Percentiles rank a stretch among this genome's conserved stretches.
Evolutionary conservation across 106 monocot genomes (phyloP).

Genomic region (Alisma plantagoaquatica): DNA sequence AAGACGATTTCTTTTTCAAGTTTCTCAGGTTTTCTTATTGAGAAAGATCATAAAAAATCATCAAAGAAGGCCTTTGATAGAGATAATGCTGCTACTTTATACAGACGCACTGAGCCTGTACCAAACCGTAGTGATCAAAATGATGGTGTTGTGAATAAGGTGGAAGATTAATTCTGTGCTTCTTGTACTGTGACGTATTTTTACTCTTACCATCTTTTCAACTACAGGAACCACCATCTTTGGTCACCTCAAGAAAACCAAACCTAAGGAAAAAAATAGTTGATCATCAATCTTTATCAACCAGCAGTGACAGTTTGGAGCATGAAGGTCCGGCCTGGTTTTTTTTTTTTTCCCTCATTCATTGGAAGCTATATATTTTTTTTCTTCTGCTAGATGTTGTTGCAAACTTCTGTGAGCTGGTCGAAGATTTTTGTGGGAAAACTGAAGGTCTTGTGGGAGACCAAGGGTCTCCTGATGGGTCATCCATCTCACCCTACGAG

Average conservation of each 20-base stretch:
- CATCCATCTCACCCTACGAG: constrained; percentile 51
- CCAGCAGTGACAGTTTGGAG: constrained; percentile 30
- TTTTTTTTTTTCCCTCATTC: neutral
- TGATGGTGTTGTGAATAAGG: too few species aligned
- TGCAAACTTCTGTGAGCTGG: constrained; percentile 50
- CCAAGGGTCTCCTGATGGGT: constrained; percentile 31
- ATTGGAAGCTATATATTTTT: neutral
- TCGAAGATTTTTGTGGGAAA: constrained; percentile 83
- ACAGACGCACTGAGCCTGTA: constrained; percentile 16
- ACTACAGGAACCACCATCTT: constrained; percentile 30
- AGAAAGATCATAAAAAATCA: constrained; percentile 27
- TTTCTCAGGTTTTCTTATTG: constrained; percentile 69
- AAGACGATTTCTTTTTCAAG: constrained; percentile 52
- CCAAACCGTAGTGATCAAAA: constrained; percentile 17
- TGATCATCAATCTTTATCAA: constrained; percentile 26
- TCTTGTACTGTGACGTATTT: too few species aligned
- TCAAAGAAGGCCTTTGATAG: constrained; percentile 33
- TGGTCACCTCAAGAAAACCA: constrained; percentile 46
- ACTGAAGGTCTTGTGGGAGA: constrained; percentile 51
- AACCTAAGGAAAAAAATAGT: constrained; percentile 76
- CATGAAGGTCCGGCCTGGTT: constrained; percentile 46
- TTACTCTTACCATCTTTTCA: too few species aligned
- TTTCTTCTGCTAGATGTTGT: constrained; percentile 29
- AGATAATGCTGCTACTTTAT: constrained; percentile 15
- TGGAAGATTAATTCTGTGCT: too few species aligned